A percentile compares a stretch with the other conserved stretches of the same genome.
Conservation (phyloP, 106 monocot species). For the Narthecium ossifragum region DNA sequence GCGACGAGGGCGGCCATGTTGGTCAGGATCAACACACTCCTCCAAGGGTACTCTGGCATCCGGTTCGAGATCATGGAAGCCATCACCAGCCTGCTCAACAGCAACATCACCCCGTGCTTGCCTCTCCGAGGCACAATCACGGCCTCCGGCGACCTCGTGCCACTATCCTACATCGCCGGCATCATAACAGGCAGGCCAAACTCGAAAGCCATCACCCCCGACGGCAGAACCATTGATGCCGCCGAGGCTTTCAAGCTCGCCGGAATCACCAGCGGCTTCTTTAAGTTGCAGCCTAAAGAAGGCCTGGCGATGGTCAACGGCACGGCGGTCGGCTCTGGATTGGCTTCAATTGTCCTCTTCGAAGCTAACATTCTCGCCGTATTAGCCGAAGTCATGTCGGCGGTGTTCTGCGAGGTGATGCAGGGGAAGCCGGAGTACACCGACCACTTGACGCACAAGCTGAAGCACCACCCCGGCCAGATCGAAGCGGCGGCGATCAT, state of each 20-base stretch:
- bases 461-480: constrained; percentile 39
- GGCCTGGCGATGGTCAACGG: constrained; percentile 44
- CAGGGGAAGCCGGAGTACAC: constrained; percentile 36
- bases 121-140: constrained; percentile 65
- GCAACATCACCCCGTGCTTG: constrained; percentile 56
- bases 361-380: constrained; percentile 26
- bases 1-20: constrained; percentile 65
- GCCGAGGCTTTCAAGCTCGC: constrained; percentile 30
- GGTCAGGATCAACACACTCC: constrained; percentile 61
- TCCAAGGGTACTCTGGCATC: constrained; percentile 77
- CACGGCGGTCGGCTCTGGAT: constrained; percentile 37
- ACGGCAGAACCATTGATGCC: constrained; percentile 12
- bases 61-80: constrained; percentile 71
- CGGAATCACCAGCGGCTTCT: constrained; percentile 33
- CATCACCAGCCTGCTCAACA: constrained; percentile 54
- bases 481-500: constrained; percentile 41
- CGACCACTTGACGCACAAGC: constrained; percentile 35
- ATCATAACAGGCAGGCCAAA: constrained; percentile 41
- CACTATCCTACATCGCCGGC: constrained; percentile 47
- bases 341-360: constrained; percentile 30
- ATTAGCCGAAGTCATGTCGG: constrained; percentile 22
- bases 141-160: constrained; percentile 43
- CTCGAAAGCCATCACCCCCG: constrained; percentile 20
- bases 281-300: constrained; percentile 47
- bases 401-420: constrained; percentile 40